Evolutionary conservation across 2,329 filamentous ascomycete species (phyloP), one percentile per base, ranked within the genome.

Genomic region (Calonectria naviculata): DNA sequence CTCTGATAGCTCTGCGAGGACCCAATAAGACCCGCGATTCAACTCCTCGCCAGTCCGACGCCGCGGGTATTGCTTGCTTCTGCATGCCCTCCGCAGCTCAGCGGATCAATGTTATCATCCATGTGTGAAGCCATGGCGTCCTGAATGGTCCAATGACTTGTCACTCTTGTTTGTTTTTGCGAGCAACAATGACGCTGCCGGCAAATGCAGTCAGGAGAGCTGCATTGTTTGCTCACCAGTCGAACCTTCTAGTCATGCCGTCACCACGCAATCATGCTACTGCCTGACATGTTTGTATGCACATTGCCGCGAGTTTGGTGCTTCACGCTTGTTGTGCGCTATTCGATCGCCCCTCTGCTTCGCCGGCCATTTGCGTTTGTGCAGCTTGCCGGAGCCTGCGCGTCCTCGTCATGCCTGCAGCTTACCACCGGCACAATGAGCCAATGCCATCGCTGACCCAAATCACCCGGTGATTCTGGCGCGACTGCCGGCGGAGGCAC

Each of bases 361-460:
- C 36, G 36, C 38, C 24, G 36, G 54, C 34, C 42, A 41, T 36
- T 36, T 17, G 41, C 44, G 9, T 19, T 12, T 15, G 49, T 58
- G 38, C 58, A 21, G 17, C 54, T 36, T 34, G 42, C 29, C 26
- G 38, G 28, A n/a, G 63, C 21, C 54, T 76, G 67, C 74, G 75
- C 73, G 61, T 71, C 72, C 42, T 42, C 36, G 17, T 67, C 54
- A 67, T 68, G 70, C 76, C 76, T 76, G 62, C 67, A 65, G 61
- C 63, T 60, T 64, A 49, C 65, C 21, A 60, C 65, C 49, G 60
- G 41, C 61, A 26, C 34, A 38, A 28, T 47, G 46, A 34, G 64
- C 65, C 56, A 61, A 66, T 49, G 41, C 19, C 36, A 49, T 41
- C 5, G 34, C 54, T 58, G 44, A 41, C 61, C 63, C 34, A 56